A percentile compares a stretch with the other conserved stretches of the same genome.
These are phyloP conservation scores for Ambispora gerdemannii DNA, from an alignment of 192 early-diverging fungal genomes.

Conservation along the genomic window DNA sequence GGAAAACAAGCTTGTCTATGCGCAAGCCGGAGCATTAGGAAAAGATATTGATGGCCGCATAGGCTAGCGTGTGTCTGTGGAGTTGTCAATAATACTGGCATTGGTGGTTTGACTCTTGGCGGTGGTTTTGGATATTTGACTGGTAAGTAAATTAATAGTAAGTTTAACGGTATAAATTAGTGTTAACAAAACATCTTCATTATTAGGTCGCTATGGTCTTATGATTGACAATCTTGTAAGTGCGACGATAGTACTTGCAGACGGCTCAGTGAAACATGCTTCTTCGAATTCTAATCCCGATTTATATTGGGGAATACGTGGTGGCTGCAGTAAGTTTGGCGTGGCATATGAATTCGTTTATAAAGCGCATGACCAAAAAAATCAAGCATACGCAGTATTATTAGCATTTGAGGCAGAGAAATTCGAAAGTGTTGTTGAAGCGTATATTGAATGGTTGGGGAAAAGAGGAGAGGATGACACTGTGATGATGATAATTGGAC, in stretches of 20 bases:
- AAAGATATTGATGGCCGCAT: conserved; percentile 35
- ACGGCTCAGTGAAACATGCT: conserved; percentile 34
- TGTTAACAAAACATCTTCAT: too few species aligned
- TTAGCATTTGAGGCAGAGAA: conserved; percentile 20
- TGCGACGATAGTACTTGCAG: conserved; percentile 42
- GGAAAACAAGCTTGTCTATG: conserved; percentile 34
- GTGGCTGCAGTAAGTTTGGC: conserved; percentile 40
- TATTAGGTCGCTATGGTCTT: conserved; percentile 28
- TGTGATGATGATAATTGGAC: neutral
- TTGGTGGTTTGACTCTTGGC: conserved; percentile 41
- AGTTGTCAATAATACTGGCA: conserved; percentile 34
- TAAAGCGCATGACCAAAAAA: conserved; percentile 26
- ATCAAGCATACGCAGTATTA: conserved; percentile 24
- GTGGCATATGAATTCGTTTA: conserved; percentile 30
- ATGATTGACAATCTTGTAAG: conserved; percentile 42
- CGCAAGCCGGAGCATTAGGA: conserved; percentile 41
- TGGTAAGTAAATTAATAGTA: too few species aligned
- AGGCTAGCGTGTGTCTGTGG: conserved; percentile 33
- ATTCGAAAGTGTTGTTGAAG: conserved; percentile 30
- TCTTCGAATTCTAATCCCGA: conserved; percentile 36
- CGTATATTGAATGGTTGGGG: conserved; percentile 28
- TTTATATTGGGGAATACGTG: conserved; percentile 52
- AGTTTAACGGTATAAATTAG: too few species aligned
- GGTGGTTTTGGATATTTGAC: conserved; percentile 47
- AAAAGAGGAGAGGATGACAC: neutral